Evolutionary conservation across 805 yeast species (phyloP), one percentile per base, ranked within the genome.

Genomic region (Candida multigemmis): DNA sequence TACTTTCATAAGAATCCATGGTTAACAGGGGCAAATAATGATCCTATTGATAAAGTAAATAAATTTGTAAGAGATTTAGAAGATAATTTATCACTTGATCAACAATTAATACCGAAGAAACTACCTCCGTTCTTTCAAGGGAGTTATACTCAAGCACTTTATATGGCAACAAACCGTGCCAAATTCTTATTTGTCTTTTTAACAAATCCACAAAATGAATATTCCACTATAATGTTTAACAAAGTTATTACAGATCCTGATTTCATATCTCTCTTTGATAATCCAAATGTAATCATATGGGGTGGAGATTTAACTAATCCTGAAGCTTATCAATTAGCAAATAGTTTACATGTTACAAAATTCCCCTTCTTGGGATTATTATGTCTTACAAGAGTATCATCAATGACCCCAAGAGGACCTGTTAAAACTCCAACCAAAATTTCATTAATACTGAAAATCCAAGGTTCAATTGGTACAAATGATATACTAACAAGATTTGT

Each of bases 321-420:
- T 12, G 97, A 89, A 49, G 83, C 89, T 1, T 76, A 72, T 44
- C 94, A 84, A 41, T 76, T 85, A 10, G 80, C 94, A 0, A 77
- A 80, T 43, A 74, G 78, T 20, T 66, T 87, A 33, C 69, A 71
- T 31, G 77, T 78, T 21, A 68, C 84, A 12, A 68, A 71, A 37
- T 76, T 77, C 42, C 98, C 98, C n/a, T 80, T 82, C 44, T 49
- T 83, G 18, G 94, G 89, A 0, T 55, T 87, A 8, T 49, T 91
- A 7, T 77, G 85, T 25, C 60, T 85, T 29, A 80, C 84, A 11
- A 68, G 75, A 26, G 59, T 62, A 10, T 65, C 61, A 45, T 38
- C 60, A 31, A 42, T 76, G 56, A 66, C 81, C 0, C 71, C 76
- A 1, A 62, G 65, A 12, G 81, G 81, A 0, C 65, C 74, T 0